These are phyloP conservation scores for Acer campestre DNA, from an alignment of 345 rosid species.

Conservation along the genomic window DNA sequence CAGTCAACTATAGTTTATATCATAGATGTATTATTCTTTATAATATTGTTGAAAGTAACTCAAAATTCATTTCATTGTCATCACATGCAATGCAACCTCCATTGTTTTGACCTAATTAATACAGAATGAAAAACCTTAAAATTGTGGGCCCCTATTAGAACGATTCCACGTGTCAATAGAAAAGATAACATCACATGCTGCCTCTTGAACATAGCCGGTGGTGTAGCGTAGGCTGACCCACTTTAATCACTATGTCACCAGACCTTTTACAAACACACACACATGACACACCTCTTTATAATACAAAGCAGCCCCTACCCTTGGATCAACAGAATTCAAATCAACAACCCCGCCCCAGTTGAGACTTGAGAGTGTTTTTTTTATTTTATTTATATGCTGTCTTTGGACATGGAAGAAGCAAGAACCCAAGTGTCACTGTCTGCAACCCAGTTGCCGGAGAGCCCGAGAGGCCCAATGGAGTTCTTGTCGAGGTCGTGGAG, in stretches of 20 bases:
- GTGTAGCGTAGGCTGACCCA: neutral
- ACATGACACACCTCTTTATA: neutral
- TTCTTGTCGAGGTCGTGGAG: constrained; percentile 93
- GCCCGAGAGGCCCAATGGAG: constrained; percentile 93
- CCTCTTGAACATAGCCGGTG: neutral
- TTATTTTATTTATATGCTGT: neutral
- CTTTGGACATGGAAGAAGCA: constrained; percentile 36
- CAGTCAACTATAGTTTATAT: neutral
- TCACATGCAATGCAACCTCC: neutral
- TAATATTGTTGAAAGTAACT: neutral
- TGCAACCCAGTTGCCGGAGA: constrained; percentile 60
- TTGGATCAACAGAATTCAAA: neutral
- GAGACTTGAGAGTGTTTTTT: neutral
- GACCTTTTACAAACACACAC: neutral
- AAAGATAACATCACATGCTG: constrained; percentile 2
- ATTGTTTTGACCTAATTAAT: neutral
- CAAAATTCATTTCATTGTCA: neutral
- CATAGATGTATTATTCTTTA: neutral
- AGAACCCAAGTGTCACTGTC: constrained; percentile 30
- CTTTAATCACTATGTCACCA: constrained; percentile 1
- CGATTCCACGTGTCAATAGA: constrained; percentile 7
- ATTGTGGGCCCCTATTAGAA: neutral
- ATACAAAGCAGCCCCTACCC: neutral
- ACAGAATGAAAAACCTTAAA: neutral
- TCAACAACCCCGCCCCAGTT: constrained; percentile 7